Evolutionary conservation across 106 monocot species (phyloP).

Genomic region (Hemerocallis citrina): DNA sequence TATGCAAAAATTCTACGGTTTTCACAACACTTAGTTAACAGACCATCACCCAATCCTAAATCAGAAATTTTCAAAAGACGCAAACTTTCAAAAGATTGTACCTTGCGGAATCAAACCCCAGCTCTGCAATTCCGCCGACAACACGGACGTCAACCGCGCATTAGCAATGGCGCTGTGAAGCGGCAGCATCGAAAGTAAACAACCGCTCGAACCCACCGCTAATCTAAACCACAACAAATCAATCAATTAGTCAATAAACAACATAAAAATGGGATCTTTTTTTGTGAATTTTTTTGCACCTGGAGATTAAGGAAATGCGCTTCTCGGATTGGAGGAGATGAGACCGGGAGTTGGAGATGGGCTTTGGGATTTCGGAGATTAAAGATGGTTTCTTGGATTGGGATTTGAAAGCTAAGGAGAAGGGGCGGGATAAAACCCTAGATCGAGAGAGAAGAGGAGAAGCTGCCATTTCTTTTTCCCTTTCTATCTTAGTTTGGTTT

Average conservation of each 20-base stretch:
- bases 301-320: background rate
- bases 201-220: conserved; percentile 17
- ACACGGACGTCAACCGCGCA: conserved; percentile 23
- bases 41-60: too few relatives aligned
- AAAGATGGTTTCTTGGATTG: conserved; percentile 3
- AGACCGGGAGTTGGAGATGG: too few relatives aligned
- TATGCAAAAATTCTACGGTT: too few relatives aligned
- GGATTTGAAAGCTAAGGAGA: conserved; percentile 16
- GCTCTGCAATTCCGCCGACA: conserved; percentile 29
- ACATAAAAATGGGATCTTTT: background rate
- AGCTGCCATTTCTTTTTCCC: background rate
- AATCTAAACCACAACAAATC: conserved; percentile 6
- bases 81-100: conserved; percentile 4
- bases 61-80: too few relatives aligned
- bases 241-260: background rate
- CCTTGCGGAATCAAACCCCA: conserved; percentile 31
- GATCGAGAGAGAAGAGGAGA: conserved; percentile 9
- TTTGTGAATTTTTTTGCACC: too few relatives aligned
- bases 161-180: conserved; percentile 32
- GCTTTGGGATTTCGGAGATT: background rate
- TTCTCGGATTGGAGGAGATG: conserved; percentile 11
- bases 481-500: background rate
- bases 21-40: too few relatives aligned
- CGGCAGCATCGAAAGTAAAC: conserved; percentile 32
- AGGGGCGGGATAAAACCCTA: conserved; percentile 14